phyloP scores from a whole-genome alignment of 2,329 filamentous ascomycete genomes.

The Tolypocladium amazonense region DNA sequence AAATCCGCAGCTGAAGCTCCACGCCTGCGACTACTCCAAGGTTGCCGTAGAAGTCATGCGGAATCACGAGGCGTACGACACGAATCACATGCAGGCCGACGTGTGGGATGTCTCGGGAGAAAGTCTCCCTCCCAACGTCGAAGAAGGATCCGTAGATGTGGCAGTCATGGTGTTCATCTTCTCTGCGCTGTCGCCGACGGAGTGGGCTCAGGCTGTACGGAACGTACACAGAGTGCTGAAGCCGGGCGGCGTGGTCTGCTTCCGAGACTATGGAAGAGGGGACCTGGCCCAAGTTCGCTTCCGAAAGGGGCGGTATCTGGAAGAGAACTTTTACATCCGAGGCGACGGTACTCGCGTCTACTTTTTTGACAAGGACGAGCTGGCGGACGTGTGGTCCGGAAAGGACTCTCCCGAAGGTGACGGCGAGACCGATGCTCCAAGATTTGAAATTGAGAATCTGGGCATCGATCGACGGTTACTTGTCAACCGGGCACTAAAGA shows the following conservation, averaged over 20 bases:
- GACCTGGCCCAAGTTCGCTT: constrained; percentile 95
- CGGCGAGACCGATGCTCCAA: constrained; percentile 12
- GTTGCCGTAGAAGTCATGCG: constrained; percentile 92
- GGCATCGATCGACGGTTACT: constrained; percentile 81
- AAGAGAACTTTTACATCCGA: constrained; percentile 94
- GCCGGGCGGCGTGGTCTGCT: constrained; percentile 85
- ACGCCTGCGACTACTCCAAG: constrained; percentile 94
- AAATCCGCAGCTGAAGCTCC: constrained; percentile 71
- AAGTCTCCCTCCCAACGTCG: constrained; percentile 64
- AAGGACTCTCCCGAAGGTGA: constrained; percentile 13
- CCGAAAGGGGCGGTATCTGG: constrained; percentile 87
- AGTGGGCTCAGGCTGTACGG: constrained; percentile 73
- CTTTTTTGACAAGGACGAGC: constrained; percentile 85
- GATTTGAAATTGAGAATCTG: constrained; percentile 66
- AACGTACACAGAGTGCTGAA: constrained; percentile 81
- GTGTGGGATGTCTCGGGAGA: constrained; percentile 84
- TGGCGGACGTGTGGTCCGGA: constrained; percentile 67
- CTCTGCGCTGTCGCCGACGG: constrained; percentile 72
- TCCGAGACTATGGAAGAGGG: constrained; percentile 92
- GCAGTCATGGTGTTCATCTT: constrained; percentile 97
- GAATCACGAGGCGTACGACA: constrained; percentile 63
- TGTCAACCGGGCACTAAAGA: constrained; percentile 78
- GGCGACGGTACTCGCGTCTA: constrained; percentile 95
- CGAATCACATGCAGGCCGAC: constrained; percentile 67
- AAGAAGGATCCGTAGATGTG: constrained; percentile 74